Base-by-base conservation (phyloP, 352 stramenopile species). In the Pythium phragmitis region DNA sequence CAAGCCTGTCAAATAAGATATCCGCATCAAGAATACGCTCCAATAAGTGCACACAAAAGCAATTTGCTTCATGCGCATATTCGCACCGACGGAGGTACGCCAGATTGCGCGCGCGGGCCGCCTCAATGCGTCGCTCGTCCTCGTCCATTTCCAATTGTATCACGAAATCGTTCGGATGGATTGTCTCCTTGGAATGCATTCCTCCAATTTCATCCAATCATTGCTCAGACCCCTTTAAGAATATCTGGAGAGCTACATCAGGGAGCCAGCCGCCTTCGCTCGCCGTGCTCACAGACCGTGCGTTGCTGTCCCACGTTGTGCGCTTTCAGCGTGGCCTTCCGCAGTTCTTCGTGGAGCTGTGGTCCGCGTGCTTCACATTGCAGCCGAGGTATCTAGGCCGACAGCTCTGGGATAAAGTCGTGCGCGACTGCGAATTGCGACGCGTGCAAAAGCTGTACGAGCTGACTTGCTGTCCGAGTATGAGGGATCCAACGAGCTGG, bases 71-170 rank as follows among this genome's bases (percentile, higher is more conserved):
- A 7, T n/a, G 11, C 36, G 19, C 68, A 9, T 60, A 84, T 76
- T 70, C 55, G 51, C 36, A 68, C 61, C 51, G 45, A n/a, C 74
- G 77, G 34, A 94, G 86, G 60, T 92, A 94, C 69, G 75, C 83
- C 53, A 92, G 72, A 65, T 94, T 94, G 70, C 82, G 83, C 49
- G 71, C 71, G 7, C 77, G 74, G 43, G 85, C 85, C 16, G 69
- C 73, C 63, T 85, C 82, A 45, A 94, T 76, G 45, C 85, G 85
- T 4, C 42, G 59, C 21, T 50, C 47, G 23, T 72, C 59, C 1
- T 34, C 39, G 14, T 72, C 60, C 65, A 72, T 72, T 47, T 58
- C 17, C 17, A 7, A 4, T 21, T n/a, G 21, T 21, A 21, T 30
- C 26, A 2, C 26, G 26, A 30, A 30, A 30, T 30, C 1, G 26